Evolutionary conservation across 2,329 filamentous ascomycete species (phyloP), one percentile per base, ranked within the genome.

Genomic region (Colletotrichum tropicale): DNA sequence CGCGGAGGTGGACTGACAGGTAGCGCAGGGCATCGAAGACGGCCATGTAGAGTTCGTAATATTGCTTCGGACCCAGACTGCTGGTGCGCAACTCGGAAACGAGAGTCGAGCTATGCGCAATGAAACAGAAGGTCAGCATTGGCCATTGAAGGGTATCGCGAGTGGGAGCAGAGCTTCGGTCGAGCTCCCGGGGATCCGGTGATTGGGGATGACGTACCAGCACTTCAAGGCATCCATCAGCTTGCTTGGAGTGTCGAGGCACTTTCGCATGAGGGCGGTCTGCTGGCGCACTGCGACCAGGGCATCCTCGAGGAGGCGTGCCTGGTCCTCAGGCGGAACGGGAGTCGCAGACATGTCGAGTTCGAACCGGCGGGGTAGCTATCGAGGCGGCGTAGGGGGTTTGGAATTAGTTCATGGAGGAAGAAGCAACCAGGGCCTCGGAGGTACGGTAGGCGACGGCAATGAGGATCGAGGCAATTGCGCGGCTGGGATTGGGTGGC

Each of bases 141-240:
- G 60, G 12, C 64, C 8, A 65, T 68, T 73, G 30, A n/a, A 83
- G 77, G 78, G 75, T 76, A 77, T 55, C 65, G 30, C 12, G 55
- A 65, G 12, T 12, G 48, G 15, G 4, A 28, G 56, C 26, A 58
- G 65, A 55, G 70, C 78, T 78, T 77, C 78, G 78, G 69, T 78
- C 3, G 48, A 70, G 74, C 58, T 58, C 48, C 71, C 60, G 71
- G 55, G 65, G 74, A 78, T 75, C 76, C 70, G 68, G 75, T 28
- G 38, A 70, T 28, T 58, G 70, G 36, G 43, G 16, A 71, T 75
- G 60, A 89, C 94, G 81, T 91, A 98, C 97, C 96, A 98, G 94
- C 96, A 98, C 88, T 99, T 99, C 82, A 99, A 92, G 81, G 97
- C 97, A 89, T 99, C 97, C 97, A 99, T 99, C 79, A 99, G 93